These are phyloP conservation scores for Phytophthora foliorum DNA, from an alignment of 352 stramenopile genomes.

Conservation along the genomic window DNA sequence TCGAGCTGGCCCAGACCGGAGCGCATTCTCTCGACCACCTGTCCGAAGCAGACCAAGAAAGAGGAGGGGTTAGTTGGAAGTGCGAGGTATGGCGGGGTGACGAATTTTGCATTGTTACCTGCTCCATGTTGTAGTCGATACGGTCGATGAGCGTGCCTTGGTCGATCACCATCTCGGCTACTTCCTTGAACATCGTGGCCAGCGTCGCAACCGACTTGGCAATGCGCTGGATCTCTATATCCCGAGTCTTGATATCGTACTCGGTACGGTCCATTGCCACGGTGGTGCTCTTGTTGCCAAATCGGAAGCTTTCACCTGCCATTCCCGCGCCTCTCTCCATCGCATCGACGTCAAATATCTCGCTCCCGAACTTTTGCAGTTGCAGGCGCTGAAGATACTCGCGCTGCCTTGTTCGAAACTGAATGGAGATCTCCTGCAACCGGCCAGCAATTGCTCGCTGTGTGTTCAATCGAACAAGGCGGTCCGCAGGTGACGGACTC, in stretches of 20 bases:
- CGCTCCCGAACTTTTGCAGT: slow-evolving; percentile 78
- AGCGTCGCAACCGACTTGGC: slow-evolving; percentile 73
- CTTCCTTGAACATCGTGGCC: slow-evolving; percentile 82
- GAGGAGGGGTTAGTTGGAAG: not conserved
- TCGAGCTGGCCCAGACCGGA: slow-evolving; percentile 70
- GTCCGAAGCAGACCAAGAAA: not conserved
- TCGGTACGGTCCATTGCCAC: slow-evolving; percentile 45
- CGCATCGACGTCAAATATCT: slow-evolving; percentile 65
- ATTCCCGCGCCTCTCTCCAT: slow-evolving; percentile 27
- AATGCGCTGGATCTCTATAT: slow-evolving; percentile 84
- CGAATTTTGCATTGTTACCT: slow-evolving; percentile 43
- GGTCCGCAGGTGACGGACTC: slow-evolving; percentile 58
- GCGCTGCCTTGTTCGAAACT: slow-evolving; percentile 73
- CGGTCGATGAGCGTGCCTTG: slow-evolving; percentile 86
- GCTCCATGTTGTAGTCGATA: slow-evolving; percentile 91
- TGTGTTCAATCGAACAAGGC: slow-evolving; percentile 71
- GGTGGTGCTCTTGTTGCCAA: slow-evolving; percentile 20
- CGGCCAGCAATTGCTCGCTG: slow-evolving; percentile 71
- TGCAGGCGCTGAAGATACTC: slow-evolving; percentile 81
- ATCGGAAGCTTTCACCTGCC: slow-evolving; percentile 15
- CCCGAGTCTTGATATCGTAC: slow-evolving; percentile 66
- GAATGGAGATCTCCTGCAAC: slow-evolving; percentile 68
- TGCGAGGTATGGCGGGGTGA: not conserved
- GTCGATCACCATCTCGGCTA: slow-evolving; percentile 86
- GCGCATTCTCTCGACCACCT: slow-evolving; percentile 72